These are phyloP conservation scores for Atalantia buxifolia DNA, from an alignment of 345 rosid genomes.

Conservation along the genomic window DNA sequence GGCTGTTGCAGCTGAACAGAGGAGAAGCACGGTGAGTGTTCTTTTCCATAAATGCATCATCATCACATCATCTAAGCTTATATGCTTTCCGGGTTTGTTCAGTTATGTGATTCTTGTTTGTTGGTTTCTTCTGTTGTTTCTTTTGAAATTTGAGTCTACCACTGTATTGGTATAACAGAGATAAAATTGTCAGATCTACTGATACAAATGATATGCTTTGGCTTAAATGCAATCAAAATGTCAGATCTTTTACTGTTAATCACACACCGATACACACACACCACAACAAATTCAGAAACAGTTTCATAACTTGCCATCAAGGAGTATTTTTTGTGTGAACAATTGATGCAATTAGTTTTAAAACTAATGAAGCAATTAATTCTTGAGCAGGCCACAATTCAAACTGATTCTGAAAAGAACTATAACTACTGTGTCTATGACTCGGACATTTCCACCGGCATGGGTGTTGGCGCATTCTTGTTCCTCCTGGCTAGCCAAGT, in stretches of 20 bases:
- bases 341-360: not conserved
- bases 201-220: not conserved
- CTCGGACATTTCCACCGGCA: conserved; percentile 84
- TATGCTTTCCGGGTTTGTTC: conserved; percentile 15
- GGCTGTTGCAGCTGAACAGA: conserved; percentile 95
- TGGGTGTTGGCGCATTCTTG: conserved; percentile 76
- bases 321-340: not conserved
- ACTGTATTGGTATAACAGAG: not conserved
- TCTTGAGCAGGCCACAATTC: conserved; percentile 52
- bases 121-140: not conserved
- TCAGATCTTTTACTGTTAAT: conserved; percentile 6
- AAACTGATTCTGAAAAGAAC: conserved; percentile 41
- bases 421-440: conserved; percentile 73
- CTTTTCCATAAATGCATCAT: not conserved
- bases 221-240: conserved; percentile 3
- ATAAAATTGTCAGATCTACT: conserved; percentile 4
- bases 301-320: not conserved
- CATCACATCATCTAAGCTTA: not conserved
- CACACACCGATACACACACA: too few species aligned
- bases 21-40: conserved; percentile 82
- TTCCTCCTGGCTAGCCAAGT: conserved; percentile 71
- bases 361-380: not conserved
- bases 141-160: not conserved
- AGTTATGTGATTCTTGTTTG: not conserved
- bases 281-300: not conserved